These are phyloP conservation scores for Trichoderma citrinoviride DNA, from an alignment of 2,329 filamentous ascomycete genomes.

Conservation along the genomic window DNA sequence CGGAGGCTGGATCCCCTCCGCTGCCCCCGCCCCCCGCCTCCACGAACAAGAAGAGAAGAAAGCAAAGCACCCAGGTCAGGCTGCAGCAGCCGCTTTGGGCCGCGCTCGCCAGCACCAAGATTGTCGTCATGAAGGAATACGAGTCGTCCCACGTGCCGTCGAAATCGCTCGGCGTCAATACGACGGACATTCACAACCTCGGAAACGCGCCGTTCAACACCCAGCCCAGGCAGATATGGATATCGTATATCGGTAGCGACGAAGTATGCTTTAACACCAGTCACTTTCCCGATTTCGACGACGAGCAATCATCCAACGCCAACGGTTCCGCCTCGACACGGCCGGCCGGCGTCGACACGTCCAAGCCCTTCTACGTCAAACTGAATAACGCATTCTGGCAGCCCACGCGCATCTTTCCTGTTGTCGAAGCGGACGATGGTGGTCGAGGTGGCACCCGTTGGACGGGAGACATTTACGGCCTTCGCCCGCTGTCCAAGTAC, in stretches of 20 bases:
- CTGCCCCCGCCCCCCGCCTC: constrained; percentile 43
- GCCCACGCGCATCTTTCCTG: constrained; percentile 65
- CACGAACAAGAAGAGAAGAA: constrained; percentile 77
- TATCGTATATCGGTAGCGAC: constrained; percentile 74
- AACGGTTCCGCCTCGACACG: constrained; percentile 34
- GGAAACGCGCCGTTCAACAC: constrained; percentile 71
- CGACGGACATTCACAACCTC: constrained; percentile 73
- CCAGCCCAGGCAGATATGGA: constrained; percentile 73
- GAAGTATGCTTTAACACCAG: constrained; percentile 75
- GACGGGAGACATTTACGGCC: constrained; percentile 68
- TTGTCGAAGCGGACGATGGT: constrained; percentile 36
- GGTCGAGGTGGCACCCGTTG: constrained; percentile 53
- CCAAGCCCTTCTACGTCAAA: constrained; percentile 75
- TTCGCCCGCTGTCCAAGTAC: constrained; percentile 72
- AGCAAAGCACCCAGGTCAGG: constrained; percentile 86
- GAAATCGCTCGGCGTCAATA: constrained; percentile 71
- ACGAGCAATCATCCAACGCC: constrained; percentile 29
- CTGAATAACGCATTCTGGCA: constrained; percentile 80
- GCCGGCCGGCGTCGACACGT: constrained; percentile 58
- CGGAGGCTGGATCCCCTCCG: constrained; percentile 41
- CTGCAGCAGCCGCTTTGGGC: constrained; percentile 93
- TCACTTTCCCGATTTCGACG: constrained; percentile 52
- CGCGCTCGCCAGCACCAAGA: constrained; percentile 91
- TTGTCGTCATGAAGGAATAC: constrained; percentile 90
- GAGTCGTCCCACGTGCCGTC: constrained; percentile 75